Conservation (phyloP, 768 basidiomycete genomes). For the Leccinum disarticulatum region DNA sequence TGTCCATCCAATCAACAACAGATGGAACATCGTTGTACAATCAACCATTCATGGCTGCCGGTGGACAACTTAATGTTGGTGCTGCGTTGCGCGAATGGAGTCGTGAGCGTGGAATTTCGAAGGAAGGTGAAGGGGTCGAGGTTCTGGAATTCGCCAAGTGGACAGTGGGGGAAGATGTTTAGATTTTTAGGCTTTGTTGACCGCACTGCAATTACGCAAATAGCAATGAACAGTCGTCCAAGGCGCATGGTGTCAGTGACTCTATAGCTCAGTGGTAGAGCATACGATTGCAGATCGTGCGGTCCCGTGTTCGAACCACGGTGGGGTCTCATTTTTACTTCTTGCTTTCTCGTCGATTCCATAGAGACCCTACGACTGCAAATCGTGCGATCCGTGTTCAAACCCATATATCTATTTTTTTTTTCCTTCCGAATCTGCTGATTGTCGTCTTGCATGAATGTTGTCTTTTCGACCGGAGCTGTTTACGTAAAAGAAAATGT, state of each 20-base stretch:
- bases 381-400: constrained; percentile 44
- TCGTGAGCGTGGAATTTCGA: constrained; percentile 43
- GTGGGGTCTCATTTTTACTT: constrained; percentile 40
- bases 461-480: background rate
- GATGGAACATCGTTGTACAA: constrained; percentile 62
- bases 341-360: constrained; percentile 8
- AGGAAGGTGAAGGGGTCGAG: constrained; percentile 31
- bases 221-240: background rate
- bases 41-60: constrained; percentile 74
- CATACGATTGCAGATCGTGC: constrained; percentile 61
- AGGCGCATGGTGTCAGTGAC: background rate
- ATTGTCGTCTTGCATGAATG: background rate
- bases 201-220: background rate
- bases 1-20: constrained; percentile 39
- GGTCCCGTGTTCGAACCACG: constrained; percentile 61
- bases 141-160: constrained; percentile 61
- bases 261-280: constrained; percentile 53
- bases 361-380: constrained; percentile 56
- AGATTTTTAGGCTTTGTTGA: background rate
- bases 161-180: constrained; percentile 52
- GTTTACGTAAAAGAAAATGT: background rate
- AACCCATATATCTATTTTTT: too few relatives aligned
- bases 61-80: constrained; percentile 47
- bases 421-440: background rate
- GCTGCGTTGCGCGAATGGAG: constrained; percentile 53